Conservation (phyloP, 306 rosid species). For the Fagus sylvatica region DNA sequence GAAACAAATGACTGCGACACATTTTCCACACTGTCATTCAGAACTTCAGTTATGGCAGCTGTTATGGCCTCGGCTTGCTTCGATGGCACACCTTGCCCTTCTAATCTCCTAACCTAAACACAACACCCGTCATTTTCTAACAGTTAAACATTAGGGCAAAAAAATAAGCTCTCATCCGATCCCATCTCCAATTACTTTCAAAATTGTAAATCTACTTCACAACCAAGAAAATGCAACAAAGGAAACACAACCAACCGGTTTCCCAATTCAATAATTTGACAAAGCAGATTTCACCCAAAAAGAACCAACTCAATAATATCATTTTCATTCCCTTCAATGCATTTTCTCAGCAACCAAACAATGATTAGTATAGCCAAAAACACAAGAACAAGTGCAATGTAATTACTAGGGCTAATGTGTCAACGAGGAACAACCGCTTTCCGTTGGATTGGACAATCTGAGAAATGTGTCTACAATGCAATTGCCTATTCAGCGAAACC, state of each 20-base stretch:
- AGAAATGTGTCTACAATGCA: slow-evolving; percentile 45
- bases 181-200: neutral
- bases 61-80: slow-evolving; percentile 95
- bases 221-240: neutral
- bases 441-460: slow-evolving; percentile 68
- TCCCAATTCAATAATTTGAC: neutral
- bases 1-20: slow-evolving; percentile 76
- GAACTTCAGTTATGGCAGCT: slow-evolving; percentile 78
- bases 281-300: too few species aligned
- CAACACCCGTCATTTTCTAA: slow-evolving; percentile 1
- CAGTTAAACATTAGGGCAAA: neutral
- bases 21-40: slow-evolving; percentile 85
- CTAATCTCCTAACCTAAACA: slow-evolving; percentile 77
- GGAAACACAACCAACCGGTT: neutral
- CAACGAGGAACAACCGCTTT: slow-evolving; percentile 72
- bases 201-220: neutral
- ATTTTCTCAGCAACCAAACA: slow-evolving; percentile 1
- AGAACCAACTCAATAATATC: neutral
- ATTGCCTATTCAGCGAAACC: slow-evolving; percentile 31
- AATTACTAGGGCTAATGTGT: slow-evolving; percentile 84
- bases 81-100: slow-evolving; percentile 81
- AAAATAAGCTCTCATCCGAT: neutral
- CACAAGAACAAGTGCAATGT: neutral
- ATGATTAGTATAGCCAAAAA: neutral
- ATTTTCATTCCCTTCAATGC: neutral